These are phyloP conservation scores for Xerocomus potaroensis DNA, from an alignment of 768 basidiomycete species.

Conservation along the genomic window DNA sequence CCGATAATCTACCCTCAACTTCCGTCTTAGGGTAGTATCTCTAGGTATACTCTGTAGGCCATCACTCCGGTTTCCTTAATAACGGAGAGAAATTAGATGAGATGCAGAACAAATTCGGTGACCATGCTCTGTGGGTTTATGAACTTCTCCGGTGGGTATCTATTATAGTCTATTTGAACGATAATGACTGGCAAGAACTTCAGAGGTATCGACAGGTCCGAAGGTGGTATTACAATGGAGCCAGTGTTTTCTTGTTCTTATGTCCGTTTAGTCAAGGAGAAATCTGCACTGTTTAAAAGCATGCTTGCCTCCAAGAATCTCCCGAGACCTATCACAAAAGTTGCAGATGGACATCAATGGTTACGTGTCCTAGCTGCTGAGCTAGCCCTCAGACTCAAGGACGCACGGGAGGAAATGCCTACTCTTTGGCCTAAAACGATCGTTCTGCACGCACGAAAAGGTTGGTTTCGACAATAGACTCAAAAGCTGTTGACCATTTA, in stretches of 20 bases:
- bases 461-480: conserved; percentile 30
- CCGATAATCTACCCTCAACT: conserved; percentile 3
- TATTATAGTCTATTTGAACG: background rate
- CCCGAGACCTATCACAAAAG: conserved; percentile 66
- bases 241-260: background rate
- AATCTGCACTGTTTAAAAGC: conserved; percentile 74
- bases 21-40: conserved; percentile 43
- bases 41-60: conserved; percentile 42
- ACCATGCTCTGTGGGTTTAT: conserved; percentile 86
- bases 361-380: conserved; percentile 89
- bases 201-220: conserved; percentile 82
- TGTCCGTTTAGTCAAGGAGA: conserved; percentile 69
- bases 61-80: background rate
- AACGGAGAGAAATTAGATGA: conserved; percentile 46
- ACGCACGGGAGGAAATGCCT: conserved; percentile 67
- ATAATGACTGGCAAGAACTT: background rate
- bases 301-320: conserved; percentile 98
- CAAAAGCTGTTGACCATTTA: conserved; percentile 2
- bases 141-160: conserved; percentile 73
- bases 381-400: conserved; percentile 76
- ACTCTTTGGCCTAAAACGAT: conserved; percentile 92
- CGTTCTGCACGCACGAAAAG: conserved; percentile 72
- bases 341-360: conserved; percentile 83
- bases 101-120: conserved; percentile 77
- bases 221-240: conserved; percentile 51